A percentile compares a stretch with the other conserved stretches of the same genome.
These are phyloP conservation scores for Pterocarpus santalinus DNA, from an alignment of 306 rosid species.

Conservation along the genomic window DNA sequence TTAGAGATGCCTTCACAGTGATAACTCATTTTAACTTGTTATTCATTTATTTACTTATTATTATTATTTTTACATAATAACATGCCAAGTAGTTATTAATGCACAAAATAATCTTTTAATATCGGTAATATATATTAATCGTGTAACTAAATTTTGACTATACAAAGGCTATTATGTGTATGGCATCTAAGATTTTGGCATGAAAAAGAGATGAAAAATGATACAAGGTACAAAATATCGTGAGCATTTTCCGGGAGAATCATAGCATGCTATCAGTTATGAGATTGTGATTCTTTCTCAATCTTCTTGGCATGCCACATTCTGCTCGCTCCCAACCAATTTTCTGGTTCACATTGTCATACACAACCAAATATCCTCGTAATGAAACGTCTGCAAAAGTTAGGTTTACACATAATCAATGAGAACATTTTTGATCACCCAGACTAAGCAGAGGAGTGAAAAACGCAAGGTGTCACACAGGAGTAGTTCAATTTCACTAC, in stretches of 20 bases:
- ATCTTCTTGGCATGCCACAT: constrained; percentile 61
- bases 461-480: neutral
- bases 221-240: neutral
- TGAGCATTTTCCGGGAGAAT: neutral
- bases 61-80: neutral
- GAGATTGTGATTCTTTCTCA: constrained; percentile 50
- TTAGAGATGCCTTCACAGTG: neutral
- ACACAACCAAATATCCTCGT: constrained; percentile 75
- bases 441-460: neutral
- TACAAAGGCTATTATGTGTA: constrained; percentile 11
- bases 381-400: constrained; percentile 70
- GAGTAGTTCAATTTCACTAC: neutral
- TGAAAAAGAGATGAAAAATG: neutral
- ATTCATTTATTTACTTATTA: neutral
- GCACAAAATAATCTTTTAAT: neutral
- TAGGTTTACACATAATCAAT: constrained; percentile 10
- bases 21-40: neutral
- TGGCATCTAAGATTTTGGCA: neutral
- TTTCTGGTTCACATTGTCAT: constrained; percentile 75
- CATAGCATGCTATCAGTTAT: constrained; percentile 38
- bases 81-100: neutral
- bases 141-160: constrained; percentile 9
- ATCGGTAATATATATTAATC: neutral
- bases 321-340: constrained; percentile 74
- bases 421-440: neutral